Evolutionary conservation across 2,329 filamentous ascomycete genomes (phyloP).

Genomic region (Clonostachys rhizophaga): DNA sequence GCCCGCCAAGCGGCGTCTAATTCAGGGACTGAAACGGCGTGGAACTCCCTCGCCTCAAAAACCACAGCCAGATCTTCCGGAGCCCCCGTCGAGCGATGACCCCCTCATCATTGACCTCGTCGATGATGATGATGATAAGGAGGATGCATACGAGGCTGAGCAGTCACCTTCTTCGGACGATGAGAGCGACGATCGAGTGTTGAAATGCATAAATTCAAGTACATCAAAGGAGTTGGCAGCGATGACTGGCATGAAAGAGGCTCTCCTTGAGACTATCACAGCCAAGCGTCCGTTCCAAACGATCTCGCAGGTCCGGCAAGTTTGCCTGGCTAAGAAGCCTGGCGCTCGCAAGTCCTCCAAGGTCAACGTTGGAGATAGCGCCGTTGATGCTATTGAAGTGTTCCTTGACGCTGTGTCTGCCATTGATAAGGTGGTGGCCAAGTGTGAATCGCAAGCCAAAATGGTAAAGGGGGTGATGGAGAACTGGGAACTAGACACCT

Average conservation of each 20-base stretch:
- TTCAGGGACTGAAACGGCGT: constrained; percentile 26
- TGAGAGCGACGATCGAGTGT: constrained; percentile 42
- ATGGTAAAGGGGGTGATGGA: constrained; percentile 39
- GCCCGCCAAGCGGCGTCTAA: constrained; percentile 23
- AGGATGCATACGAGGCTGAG: constrained; percentile 30
- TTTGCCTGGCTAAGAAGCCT: constrained; percentile 49
- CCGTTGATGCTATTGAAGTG: constrained; percentile 51
- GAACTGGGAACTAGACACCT: constrained; percentile 42
- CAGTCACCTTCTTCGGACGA: constrained; percentile 20
- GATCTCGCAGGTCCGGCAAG: constrained; percentile 60
- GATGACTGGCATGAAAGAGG: constrained; percentile 70
- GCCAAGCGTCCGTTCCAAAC: constrained; percentile 69
- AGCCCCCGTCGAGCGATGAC: constrained; percentile 23
- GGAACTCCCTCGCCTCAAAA: constrained; percentile 13
- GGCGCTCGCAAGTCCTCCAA: constrained; percentile 39
- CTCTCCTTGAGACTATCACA: constrained; percentile 65
- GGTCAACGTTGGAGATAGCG: constrained; percentile 45
- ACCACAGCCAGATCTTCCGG: constrained; percentile 2
- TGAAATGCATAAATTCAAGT: constrained; percentile 82
- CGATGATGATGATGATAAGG: constrained; percentile 30
- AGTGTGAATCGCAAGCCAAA: constrained; percentile 70
- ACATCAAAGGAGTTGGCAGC: constrained; percentile 72
- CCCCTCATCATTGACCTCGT: constrained; percentile 26
- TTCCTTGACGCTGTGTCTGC: constrained; percentile 79
- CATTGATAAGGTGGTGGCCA: constrained; percentile 74